Evolutionary conservation across 768 basidiomycete genomes (phyloP).

Genomic region (Lentinula edodes): DNA sequence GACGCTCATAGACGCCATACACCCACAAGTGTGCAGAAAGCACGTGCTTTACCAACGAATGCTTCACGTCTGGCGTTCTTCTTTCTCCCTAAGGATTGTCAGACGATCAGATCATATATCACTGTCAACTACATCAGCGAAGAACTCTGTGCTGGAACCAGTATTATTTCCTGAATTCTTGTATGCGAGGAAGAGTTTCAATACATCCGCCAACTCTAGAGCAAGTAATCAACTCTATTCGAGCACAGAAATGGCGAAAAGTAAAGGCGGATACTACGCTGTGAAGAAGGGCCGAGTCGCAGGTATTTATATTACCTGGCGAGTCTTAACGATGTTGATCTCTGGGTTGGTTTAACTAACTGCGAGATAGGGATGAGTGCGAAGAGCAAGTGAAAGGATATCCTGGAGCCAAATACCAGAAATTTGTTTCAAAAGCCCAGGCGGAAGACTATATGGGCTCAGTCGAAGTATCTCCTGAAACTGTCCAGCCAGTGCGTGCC

Average conservation of each 20-base stretch:
- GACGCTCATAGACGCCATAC: too few species aligned
- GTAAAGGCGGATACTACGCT: conserved; percentile 50
- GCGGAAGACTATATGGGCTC: conserved; percentile 28
- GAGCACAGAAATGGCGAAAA: neutral
- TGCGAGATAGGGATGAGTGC: conserved; percentile 60
- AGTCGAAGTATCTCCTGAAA: neutral
- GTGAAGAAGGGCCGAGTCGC: conserved; percentile 58
- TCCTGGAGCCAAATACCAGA: conserved; percentile 57
- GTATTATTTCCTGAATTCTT: too few species aligned
- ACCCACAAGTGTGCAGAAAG: too few species aligned
- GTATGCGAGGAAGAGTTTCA: neutral
- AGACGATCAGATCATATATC: neutral
- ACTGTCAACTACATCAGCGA: neutral
- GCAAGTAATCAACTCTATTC: neutral
- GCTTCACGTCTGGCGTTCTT: neutral
- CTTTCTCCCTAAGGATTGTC: neutral
- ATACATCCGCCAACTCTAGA: neutral
- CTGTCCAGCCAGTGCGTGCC: neutral
- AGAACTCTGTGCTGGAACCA: neutral
- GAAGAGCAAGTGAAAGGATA: conserved; percentile 64
- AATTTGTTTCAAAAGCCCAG: conserved; percentile 41
- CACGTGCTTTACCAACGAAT: neutral
- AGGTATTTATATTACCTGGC: conserved; percentile 76
- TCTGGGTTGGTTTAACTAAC: neutral
- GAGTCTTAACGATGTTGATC: conserved; percentile 9